Evolutionary conservation across 2,329 filamentous ascomycete genomes (phyloP).

Genomic region (Ambrosiella cleistominuta): DNA sequence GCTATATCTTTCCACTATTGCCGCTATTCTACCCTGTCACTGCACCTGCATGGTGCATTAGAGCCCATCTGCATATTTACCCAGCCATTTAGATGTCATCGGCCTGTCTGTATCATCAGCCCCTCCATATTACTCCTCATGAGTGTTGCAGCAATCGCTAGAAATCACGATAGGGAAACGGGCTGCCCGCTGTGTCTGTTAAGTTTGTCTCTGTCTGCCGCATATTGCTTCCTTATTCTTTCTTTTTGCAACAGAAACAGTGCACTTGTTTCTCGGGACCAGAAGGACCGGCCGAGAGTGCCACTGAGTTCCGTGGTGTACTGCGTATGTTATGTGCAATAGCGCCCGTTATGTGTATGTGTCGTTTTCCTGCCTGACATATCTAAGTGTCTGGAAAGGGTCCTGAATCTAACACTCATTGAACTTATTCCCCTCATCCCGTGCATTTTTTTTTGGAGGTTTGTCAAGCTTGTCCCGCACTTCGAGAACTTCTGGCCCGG

Average conservation of each 20-base stretch:
- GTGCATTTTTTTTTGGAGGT: too few species aligned
- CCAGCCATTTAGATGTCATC: neutral
- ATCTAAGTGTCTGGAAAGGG: too few species aligned
- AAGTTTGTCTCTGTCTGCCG: neutral
- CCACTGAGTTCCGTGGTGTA: too few species aligned
- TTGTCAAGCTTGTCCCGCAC: neutral
- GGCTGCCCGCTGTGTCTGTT: neutral
- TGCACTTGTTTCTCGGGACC: too few species aligned
- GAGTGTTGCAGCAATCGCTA: neutral
- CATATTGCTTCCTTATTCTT: neutral
- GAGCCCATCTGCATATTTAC: neutral
- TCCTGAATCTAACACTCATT: too few species aligned
- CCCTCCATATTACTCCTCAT: neutral
- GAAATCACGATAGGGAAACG: neutral
- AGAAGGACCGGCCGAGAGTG: too few species aligned
- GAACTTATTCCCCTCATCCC: too few species aligned
- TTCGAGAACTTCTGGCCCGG: neutral
- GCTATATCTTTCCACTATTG: neutral
- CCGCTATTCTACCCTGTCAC: neutral
- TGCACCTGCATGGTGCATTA: neutral
- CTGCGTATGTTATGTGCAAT: too few species aligned
- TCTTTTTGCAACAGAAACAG: too few species aligned
- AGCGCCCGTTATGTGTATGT: too few species aligned
- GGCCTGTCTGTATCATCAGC: neutral
- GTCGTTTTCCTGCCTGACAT: too few species aligned